phyloP scores from a whole-genome alignment of 177 flowering plant species.

The Vitis hybrid region DNA sequence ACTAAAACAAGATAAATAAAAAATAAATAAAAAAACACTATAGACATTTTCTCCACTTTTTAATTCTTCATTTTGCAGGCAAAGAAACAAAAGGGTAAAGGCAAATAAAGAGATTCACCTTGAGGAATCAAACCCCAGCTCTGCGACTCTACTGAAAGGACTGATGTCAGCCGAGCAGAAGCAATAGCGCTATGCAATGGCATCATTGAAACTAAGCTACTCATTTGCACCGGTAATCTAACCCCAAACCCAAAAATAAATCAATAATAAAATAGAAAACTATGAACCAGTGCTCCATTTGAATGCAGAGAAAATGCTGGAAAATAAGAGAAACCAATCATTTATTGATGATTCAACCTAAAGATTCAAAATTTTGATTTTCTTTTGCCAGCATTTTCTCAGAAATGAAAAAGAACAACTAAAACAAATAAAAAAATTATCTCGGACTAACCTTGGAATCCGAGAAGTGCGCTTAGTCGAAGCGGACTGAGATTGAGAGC shows the following conservation, averaged over 20 bases:
- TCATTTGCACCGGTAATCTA: constrained; percentile 48
- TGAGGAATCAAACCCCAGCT: constrained; percentile 54
- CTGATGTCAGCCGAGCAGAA: constrained; percentile 39
- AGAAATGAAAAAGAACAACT: neutral
- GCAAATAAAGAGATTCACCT: constrained; percentile 25
- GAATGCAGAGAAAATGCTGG: neutral
- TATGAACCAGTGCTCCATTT: neutral
- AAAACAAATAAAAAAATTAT: no score
- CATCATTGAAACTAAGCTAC: constrained; percentile 48
- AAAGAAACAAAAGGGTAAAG: neutral
- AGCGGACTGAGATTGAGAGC: constrained; percentile 14
- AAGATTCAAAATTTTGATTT: neutral
- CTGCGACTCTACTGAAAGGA: constrained; percentile 42
- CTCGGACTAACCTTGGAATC: constrained; percentile 14
- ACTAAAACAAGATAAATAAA: no score
- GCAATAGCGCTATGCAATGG: constrained; percentile 59
- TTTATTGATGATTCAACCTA: no score
- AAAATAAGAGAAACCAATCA: neutral
- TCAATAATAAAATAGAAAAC: neutral
- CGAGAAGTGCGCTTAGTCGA: constrained; percentile 21
- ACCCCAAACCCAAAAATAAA: neutral
- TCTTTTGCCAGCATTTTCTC: neutral
- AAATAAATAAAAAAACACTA: no score
- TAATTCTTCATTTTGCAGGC: neutral
- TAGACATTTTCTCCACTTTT: neutral